phyloP scores from a whole-genome alignment of 2,329 filamentous ascomycete species.

The Parascedosporium putredinis region DNA sequence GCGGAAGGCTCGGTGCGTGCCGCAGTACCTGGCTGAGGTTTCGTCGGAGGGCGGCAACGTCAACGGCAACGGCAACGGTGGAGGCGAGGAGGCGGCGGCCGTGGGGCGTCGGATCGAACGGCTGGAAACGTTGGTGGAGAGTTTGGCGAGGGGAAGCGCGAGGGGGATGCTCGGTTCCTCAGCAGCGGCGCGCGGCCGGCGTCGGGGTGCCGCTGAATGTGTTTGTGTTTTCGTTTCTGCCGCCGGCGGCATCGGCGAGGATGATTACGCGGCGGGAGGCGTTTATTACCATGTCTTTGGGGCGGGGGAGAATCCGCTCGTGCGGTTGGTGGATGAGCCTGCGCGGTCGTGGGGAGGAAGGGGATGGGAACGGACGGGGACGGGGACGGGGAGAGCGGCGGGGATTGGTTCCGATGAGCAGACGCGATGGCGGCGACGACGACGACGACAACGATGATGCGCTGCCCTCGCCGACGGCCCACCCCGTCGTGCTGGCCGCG shows the following conservation, averaged over 20 bases:
- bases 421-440: no score
- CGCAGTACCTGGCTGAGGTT: constrained; percentile 34
- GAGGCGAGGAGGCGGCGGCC: no score
- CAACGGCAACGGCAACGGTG: no score
- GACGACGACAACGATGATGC: no score
- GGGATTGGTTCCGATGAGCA: no score
- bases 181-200: neutral
- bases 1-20: constrained; percentile 30
- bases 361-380: no score
- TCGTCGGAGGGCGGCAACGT: constrained; percentile 10
- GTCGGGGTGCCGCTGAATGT: neutral
- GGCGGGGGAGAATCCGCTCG: constrained; percentile 8
- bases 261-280: constrained; percentile 21
- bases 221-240: constrained; percentile 11
- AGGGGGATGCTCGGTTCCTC: neutral
- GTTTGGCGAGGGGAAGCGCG: no score
- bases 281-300: constrained; percentile 8
- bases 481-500: constrained; percentile 37
- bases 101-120: neutral
- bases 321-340: constrained; percentile 16
- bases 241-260: constrained; percentile 23
- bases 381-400: no score
- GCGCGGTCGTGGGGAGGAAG: no score
- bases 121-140: neutral
- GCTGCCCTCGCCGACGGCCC: constrained; percentile 28